Percentiles rank a stretch among this genome's conserved stretches.
Evolutionary conservation across 2,329 filamentous ascomycete species (phyloP).

Genomic region (Aspergillus sp.): DNA sequence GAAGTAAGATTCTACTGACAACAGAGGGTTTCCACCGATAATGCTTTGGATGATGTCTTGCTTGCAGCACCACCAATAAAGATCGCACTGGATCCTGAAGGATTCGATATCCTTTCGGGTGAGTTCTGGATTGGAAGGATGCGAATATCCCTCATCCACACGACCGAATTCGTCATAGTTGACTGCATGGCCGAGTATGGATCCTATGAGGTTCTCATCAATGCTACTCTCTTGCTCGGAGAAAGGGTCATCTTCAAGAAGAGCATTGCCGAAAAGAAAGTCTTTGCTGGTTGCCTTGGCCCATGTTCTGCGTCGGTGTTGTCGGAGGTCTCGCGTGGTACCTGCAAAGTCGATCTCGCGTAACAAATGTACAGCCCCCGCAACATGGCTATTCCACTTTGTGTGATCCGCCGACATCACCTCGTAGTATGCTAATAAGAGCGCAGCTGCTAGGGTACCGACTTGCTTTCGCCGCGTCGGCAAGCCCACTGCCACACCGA

Average conservation of each 20-base stretch:
- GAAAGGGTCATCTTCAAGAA: slow-evolving; percentile 42
- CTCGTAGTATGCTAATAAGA: slow-evolving; percentile 88
- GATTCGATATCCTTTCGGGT: slow-evolving; percentile 65
- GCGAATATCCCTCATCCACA: slow-evolving; percentile 35
- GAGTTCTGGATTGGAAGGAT: slow-evolving; percentile 32
- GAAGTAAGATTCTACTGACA: slow-evolving; percentile 59
- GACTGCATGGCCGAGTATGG: slow-evolving; percentile 56
- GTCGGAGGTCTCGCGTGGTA: slow-evolving; percentile 69
- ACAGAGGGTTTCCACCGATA: slow-evolving; percentile 76
- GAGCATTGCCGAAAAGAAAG: slow-evolving; percentile 30
- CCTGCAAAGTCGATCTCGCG: slow-evolving; percentile 75
- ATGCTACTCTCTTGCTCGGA: slow-evolving; percentile 47
- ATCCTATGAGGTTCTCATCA: slow-evolving; percentile 57
- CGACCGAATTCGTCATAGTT: slow-evolving; percentile 58
- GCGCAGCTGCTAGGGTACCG: slow-evolving; percentile 80
- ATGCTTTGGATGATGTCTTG: slow-evolving; percentile 92
- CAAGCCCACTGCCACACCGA: slow-evolving; percentile 72
- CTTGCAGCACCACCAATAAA: slow-evolving; percentile 96
- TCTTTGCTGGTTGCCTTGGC: slow-evolving; percentile 21
- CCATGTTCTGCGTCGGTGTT: slow-evolving; percentile 54
- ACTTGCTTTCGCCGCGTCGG: slow-evolving; percentile 67
- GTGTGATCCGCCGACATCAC: slow-evolving; percentile 91
- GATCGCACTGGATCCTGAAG: slow-evolving; percentile 77
- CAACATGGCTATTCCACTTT: slow-evolving; percentile 92
- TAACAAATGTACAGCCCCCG: slow-evolving; percentile 78